Evolutionary conservation across 2,329 filamentous ascomycete genomes (phyloP), one percentile per base, ranked within the genome.

Genomic region (Nothophaeocryptopus gaeumannii): DNA sequence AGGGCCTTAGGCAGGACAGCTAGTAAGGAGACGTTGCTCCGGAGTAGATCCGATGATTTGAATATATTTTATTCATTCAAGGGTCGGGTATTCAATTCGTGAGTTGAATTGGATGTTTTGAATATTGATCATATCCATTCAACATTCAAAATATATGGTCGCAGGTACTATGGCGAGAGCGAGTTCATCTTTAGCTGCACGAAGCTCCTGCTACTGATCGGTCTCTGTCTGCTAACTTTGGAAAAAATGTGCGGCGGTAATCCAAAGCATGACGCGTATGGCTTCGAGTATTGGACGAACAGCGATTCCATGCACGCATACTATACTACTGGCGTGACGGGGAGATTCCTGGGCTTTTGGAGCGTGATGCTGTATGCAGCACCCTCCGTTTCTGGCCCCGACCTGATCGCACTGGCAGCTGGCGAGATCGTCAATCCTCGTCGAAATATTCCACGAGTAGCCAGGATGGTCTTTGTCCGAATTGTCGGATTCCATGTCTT

Each of bases 361-460:
- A 79, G 78, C 8, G 84, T 82, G 39, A 80, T 89, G 70, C 80
- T 87, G 59, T 86, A 82, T 29, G 85, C 86, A 1, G 85, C 84
- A 3, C 89, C 89, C 58, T 85, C 86, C 5, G 46, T 53, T 3
- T 35, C 46, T 12, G 50, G 45, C 5, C 45, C 50, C 13, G 51
- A 53, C 8, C 41, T 54, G 13, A 45, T 55, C 14, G 53, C 55
- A 2, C 32, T 58, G 12, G 51, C 48, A 7, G 51, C 53, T 12
- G 55, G 53, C 13, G 53, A 58, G 37, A 54, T 51, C 14, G 39
- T 33, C 15, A 49, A 52, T 20, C 55, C 55, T 13, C 50, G 55
- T 14, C 43, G 50, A 5, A 52, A 50, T 15, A 48, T 58, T 15
- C 50, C 53, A 12, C 45, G 47, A 4, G 46, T 49, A 7, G 46